Evolutionary conservation across 768 basidiomycete species (phyloP).

Genomic region (Serendipita sp.): DNA sequence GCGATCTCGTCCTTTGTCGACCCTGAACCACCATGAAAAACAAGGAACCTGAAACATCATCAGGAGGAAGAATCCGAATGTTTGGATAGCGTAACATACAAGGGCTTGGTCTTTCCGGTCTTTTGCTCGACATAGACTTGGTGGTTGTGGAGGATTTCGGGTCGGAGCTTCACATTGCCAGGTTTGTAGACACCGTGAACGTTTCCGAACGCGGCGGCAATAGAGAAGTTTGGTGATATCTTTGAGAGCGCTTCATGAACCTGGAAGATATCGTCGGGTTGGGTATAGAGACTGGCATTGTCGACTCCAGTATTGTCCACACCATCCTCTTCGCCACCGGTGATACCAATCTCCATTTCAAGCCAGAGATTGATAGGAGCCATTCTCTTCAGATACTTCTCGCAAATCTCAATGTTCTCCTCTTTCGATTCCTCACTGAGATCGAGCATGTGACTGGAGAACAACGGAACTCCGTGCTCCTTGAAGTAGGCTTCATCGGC

Average conservation of each 20-base stretch:
- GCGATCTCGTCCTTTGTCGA: constrained; percentile 91
- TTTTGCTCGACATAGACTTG: constrained; percentile 59
- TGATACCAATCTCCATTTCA: constrained; percentile 99
- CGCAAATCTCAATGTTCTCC: constrained; percentile 87
- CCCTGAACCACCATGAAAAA: constrained; percentile 99
- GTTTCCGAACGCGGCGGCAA: constrained; percentile 96
- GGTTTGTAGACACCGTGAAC: constrained; percentile 99
- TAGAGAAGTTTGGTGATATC: constrained; percentile 87
- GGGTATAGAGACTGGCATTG: constrained; percentile 88
- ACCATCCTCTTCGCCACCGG: constrained; percentile 98
- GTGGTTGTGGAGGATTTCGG: constrained; percentile 83
- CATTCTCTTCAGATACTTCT: constrained; percentile 91
- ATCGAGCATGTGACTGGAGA: constrained; percentile 98
- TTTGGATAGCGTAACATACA: constrained; percentile 37
- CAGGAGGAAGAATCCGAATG: neutral
- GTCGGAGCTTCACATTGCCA: constrained; percentile 88
- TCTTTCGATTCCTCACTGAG: constrained; percentile 86
- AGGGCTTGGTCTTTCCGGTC: constrained; percentile 56
- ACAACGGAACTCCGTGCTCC: constrained; percentile 69
- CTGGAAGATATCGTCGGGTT: constrained; percentile 90
- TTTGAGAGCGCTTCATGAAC: constrained; percentile 69
- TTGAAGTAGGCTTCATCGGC: constrained; percentile 91
- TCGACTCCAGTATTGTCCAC: constrained; percentile 96
- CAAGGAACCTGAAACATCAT: constrained; percentile 56
- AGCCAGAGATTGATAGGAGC: constrained; percentile 85